These are phyloP conservation scores for Ophiocordyceps sinensis DNA, from an alignment of 2,329 filamentous ascomycete genomes.

Conservation along the genomic window DNA sequence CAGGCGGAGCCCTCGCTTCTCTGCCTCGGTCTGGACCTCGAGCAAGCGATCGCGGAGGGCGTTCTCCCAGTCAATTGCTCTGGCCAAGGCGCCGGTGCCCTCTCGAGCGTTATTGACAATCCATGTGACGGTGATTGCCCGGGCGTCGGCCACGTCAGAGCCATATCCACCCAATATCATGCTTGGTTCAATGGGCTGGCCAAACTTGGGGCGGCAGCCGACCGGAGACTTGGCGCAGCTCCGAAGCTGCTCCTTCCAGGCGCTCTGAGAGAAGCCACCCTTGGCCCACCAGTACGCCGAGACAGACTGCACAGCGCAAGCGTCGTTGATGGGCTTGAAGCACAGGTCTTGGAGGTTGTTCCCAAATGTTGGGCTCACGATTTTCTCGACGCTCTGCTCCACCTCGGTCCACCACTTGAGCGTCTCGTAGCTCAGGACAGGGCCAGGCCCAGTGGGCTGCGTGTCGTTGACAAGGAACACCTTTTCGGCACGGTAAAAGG, in stretches of 20 bases:
- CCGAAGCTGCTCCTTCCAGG: slow-evolving; percentile 59
- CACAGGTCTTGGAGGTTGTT: slow-evolving; percentile 72
- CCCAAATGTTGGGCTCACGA: slow-evolving; percentile 55
- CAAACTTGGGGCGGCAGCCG: slow-evolving; percentile 73
- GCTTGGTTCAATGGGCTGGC: slow-evolving; percentile 73
- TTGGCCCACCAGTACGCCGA: slow-evolving; percentile 71
- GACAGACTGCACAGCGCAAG: slow-evolving; percentile 88
- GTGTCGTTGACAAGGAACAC: slow-evolving; percentile 88
- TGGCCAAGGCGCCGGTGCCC: slow-evolving; percentile 52
- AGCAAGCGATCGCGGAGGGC: slow-evolving; percentile 61
- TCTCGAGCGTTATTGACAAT: slow-evolving; percentile 79
- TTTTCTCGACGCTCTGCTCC: slow-evolving; percentile 58
- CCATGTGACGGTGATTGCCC: slow-evolving; percentile 83
- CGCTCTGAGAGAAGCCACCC: slow-evolving; percentile 20
- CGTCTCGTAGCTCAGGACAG: slow-evolving; percentile 79
- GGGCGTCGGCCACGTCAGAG: slow-evolving; percentile 53
- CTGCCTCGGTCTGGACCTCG: slow-evolving; percentile 68
- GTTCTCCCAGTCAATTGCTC: slow-evolving; percentile 81
- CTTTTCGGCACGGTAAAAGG: slow-evolving; percentile 91
- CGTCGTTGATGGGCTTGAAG: slow-evolving; percentile 81
- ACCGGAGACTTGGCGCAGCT: slow-evolving; percentile 70
- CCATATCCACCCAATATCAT: slow-evolving; percentile 76
- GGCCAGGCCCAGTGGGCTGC: slow-evolving; percentile 43
- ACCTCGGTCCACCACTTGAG: slow-evolving; percentile 89
- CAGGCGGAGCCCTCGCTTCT: slow-evolving; percentile 61